Percentiles rank a stretch among this genome's conserved stretches.
Conservation (phyloP, 73 alveolate species). For the Paramecium sonneborni region DNA sequence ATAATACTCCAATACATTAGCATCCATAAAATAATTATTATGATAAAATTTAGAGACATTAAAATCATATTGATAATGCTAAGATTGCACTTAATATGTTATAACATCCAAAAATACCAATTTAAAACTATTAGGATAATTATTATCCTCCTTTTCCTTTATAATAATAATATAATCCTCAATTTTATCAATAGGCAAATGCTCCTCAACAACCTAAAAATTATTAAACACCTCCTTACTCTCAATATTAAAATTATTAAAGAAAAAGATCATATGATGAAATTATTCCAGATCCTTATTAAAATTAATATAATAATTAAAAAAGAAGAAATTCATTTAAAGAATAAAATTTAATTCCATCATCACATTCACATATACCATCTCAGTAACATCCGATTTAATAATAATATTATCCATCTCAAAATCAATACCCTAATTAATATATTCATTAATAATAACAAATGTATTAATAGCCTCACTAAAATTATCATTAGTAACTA, state of each 20-base stretch:
- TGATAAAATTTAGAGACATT: neutral
- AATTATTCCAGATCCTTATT: neutral
- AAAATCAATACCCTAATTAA: neutral
- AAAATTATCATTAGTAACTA: neutral
- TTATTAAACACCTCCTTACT: neutral
- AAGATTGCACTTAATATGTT: neutral
- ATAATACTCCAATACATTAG: neutral
- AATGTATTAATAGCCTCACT: neutral
- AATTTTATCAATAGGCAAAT: neutral
- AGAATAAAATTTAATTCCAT: neutral
- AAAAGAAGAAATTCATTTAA: neutral
- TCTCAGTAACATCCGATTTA: neutral
- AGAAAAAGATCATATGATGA: constrained; percentile 7
- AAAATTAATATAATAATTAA: neutral
- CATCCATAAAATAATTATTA: neutral
- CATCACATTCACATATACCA: neutral
- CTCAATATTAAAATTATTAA: neutral
- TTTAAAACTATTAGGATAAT: neutral
- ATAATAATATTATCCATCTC: neutral
- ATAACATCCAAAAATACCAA: neutral
- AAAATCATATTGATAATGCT: neutral
- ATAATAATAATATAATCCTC: neutral
- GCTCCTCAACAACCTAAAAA: neutral
- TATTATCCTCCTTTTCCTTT: neutral
- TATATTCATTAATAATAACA: neutral